Evolutionary conservation across 208 protist species (phyloP).

Genomic region (Acanthamoeba quina): DNA sequence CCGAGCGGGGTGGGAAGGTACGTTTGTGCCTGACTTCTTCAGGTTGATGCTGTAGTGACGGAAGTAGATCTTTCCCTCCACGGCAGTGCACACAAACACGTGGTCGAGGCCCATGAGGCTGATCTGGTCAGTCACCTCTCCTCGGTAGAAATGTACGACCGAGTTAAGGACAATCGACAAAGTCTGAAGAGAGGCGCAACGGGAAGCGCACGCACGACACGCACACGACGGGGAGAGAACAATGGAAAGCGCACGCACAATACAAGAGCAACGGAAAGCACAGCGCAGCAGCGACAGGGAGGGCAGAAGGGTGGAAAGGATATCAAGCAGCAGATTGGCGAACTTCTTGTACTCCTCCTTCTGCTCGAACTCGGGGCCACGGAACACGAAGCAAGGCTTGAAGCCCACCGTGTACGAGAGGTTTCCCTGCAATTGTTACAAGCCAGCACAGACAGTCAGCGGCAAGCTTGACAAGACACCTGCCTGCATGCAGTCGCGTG

Average conservation of each 20-base stretch:
- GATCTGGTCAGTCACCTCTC: constrained; percentile 80
- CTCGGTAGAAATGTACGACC: constrained; percentile 87
- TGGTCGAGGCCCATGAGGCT: constrained; percentile 88
- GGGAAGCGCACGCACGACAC: neutral
- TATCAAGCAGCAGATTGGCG: constrained; percentile 82
- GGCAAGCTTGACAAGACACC: no score
- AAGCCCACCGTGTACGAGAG: constrained; percentile 76
- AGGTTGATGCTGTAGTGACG: constrained; percentile 77
- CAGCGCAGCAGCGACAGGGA: no score
- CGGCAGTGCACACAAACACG: constrained; percentile 84
- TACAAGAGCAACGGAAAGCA: neutral
- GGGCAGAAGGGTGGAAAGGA: neutral
- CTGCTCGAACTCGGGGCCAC: constrained; percentile 86
- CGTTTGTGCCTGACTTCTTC: constrained; percentile 77
- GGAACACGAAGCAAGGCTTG: constrained; percentile 90
- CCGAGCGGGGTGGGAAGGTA: neutral
- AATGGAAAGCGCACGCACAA: neutral
- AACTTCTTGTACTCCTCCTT: constrained; percentile 80
- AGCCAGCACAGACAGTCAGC: no score
- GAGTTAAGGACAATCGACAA: constrained; percentile 52
- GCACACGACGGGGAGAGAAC: neutral
- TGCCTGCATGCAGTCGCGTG: no score
- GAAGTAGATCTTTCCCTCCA: constrained; percentile 79
- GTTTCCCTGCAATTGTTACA: neutral
- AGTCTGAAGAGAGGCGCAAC: neutral